Evolutionary conservation across 805 yeast species (phyloP).

Genomic region (Ogataea ramenticola): DNA sequence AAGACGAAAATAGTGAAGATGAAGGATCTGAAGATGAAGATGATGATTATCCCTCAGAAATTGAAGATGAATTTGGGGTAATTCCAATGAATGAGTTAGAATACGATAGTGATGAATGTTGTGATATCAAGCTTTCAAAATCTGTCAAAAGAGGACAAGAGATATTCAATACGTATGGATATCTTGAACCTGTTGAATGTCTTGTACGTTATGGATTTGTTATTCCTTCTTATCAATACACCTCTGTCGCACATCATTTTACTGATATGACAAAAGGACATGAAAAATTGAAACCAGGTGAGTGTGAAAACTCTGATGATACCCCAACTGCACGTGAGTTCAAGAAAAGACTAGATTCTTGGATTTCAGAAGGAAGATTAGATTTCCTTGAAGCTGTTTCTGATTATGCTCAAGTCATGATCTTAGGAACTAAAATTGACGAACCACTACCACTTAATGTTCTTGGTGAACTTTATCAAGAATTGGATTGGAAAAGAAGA

Average conservation of each 20-base stretch:
- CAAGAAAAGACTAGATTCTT: neutral
- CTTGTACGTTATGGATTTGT: constrained; percentile 78
- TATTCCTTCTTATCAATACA: neutral
- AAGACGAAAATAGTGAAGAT: constrained; percentile 17
- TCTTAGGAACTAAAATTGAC: neutral
- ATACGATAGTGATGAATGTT: constrained; percentile 44
- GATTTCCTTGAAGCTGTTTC: neutral
- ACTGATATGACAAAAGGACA: neutral
- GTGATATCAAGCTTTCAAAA: constrained; percentile 55
- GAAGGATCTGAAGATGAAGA: constrained; percentile 14
- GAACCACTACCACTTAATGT: neutral
- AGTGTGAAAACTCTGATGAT: neutral
- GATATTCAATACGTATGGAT: constrained; percentile 80
- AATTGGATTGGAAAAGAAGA: neutral
- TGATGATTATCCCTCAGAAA: constrained; percentile 15
- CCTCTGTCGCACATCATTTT: neutral
- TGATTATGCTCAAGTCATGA: neutral
- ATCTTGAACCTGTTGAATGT: constrained; percentile 55
- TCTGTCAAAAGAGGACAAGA: constrained; percentile 40
- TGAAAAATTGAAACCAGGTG: no score
- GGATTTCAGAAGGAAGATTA: neutral
- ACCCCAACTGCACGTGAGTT: neutral
- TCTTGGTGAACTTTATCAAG: neutral
- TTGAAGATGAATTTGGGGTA: constrained; percentile 16
- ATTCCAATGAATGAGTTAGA: constrained; percentile 27